Base-by-base conservation (phyloP, 176 grass and related monocot genomes). In the Phoenix dactylifera region DNA sequence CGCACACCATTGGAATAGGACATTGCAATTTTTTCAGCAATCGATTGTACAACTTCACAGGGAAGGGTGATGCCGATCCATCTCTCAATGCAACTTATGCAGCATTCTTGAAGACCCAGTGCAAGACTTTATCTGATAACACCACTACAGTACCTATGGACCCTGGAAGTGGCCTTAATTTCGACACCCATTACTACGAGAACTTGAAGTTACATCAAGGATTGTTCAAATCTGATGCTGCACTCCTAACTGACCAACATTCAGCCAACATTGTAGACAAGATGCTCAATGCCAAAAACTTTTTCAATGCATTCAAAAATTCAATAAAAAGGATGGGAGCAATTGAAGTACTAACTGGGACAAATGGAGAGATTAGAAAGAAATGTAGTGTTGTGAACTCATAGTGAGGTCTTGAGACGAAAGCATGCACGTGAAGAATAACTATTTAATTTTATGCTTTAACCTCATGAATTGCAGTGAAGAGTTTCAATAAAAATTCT, bases 271-370 rank as follows among this genome's bases (percentile, higher is more conserved):
- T 76, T 17, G 64, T 68, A 44, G 55, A 67, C 55, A 76, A 76
- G 16, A 15, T 76, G 15, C 10, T 68, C 4, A 17, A 60, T 55
- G 10, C 22, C 1, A 15, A 20, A 4, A 54, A 66, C 9, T 76
- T 76, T 23, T 59, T 76, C 4, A 23, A 60, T 32, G 73, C 73
- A 12, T 76, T 76, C 55, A 76, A 76, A 55, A 76, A 68, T 48
- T 76, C 73, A 3, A 76, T 76, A 50, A 67, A 52, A 30, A 60
- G 48, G 35, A 76, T 76, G 73, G 73, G 73, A 20, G 22, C 7
- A 0, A 39, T 76, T 14, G 22, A 24, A 30, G 60, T 65, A 52
- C 62, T 68, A 16, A 76, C 56, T 0, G 55, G 64, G 20, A 29
- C 55, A 3, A 18, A 17, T 1, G 73, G 73, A 16, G 73, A 76